phyloP scores from a whole-genome alignment of 2,329 filamentous ascomycete genomes.

The Fusarium sulawesiense region DNA sequence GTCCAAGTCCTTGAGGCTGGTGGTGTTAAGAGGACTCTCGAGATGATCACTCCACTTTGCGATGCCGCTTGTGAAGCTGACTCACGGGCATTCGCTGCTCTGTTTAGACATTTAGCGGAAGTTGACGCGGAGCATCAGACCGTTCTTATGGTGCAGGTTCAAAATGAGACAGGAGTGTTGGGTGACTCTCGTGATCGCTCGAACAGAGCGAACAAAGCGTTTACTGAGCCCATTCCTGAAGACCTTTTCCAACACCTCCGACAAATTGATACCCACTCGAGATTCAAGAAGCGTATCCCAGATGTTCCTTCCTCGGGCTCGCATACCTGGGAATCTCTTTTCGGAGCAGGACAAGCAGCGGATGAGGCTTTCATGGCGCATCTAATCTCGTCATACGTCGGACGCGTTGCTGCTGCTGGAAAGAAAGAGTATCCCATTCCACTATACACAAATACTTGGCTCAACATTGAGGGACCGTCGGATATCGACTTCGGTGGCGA shows the following conservation, averaged over 20 bases:
- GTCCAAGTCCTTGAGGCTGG: constrained; percentile 49
- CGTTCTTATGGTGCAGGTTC: constrained; percentile 68
- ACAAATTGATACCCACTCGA: constrained; percentile 43
- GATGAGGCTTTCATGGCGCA: constrained; percentile 55
- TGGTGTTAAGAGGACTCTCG: constrained; percentile 48
- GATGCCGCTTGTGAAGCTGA: constrained; percentile 49
- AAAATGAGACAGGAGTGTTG: constrained; percentile 65
- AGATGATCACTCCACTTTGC: constrained; percentile 50
- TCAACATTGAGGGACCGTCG: constrained; percentile 49
- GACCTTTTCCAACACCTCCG: constrained; percentile 45
- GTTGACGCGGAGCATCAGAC: constrained; percentile 60
- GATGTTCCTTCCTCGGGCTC: constrained; percentile 38
- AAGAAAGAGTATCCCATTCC: constrained; percentile 50
- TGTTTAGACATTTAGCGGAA: constrained; percentile 52
- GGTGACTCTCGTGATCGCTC: constrained; percentile 64
- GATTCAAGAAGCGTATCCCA: constrained; percentile 47
- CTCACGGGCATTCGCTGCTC: constrained; percentile 47
- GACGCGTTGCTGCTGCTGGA: constrained; percentile 51
- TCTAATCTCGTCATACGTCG: constrained; percentile 49
- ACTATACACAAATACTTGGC: constrained; percentile 53
- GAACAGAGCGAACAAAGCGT: constrained; percentile 54
- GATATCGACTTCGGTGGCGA: constrained; percentile 48
- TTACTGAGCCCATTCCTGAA: constrained; percentile 49
- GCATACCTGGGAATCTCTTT: constrained; percentile 50
- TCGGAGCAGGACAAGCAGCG: constrained; percentile 46